A percentile compares a stretch with the other conserved stretches of the same genome.
Conservation (phyloP, 805 yeast species). For the Blastobotrys terrestris region DNA sequence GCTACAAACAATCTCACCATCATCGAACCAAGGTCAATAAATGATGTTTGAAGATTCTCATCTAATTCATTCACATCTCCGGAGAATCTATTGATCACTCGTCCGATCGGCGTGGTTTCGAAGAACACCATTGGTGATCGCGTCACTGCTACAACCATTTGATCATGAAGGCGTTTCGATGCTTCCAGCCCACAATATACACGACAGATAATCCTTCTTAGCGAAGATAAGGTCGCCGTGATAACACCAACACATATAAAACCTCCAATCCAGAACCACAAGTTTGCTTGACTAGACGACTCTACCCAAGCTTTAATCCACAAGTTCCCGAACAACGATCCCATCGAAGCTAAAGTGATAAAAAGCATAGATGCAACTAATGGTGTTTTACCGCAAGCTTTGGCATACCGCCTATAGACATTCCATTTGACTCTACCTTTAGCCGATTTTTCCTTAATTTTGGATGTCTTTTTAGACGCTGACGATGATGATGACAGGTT, state of each 20-base stretch:
- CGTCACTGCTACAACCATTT: conserved; percentile 66
- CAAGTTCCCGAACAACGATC: conserved; percentile 58
- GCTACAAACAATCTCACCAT: conserved; percentile 47
- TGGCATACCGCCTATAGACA: conserved; percentile 66
- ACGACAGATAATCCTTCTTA: conserved; percentile 61
- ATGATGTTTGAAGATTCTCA: conserved; percentile 45
- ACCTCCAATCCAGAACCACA: conserved; percentile 56
- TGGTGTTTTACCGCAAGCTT: conserved; percentile 57
- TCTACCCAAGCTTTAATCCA: conserved; percentile 95
- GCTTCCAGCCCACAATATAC: conserved; percentile 21
- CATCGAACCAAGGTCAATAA: conserved; percentile 34
- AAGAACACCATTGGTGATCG: conserved; percentile 92
- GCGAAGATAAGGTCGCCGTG: conserved; percentile 40
- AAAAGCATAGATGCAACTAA: conserved; percentile 26
- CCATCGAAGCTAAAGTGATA: conserved; percentile 45
- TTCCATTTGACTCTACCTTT: conserved; percentile 82
- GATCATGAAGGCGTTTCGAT: conserved; percentile 47
- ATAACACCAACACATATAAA: conserved; percentile 58
- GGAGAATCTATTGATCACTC: conserved; percentile 84
- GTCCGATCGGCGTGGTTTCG: conserved; percentile 92
- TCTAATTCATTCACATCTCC: conserved; percentile 86
- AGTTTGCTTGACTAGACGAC: conserved; percentile 49
- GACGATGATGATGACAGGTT: background rate
- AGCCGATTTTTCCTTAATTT: conserved; percentile 53
- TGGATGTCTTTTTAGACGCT: background rate